Conservation (phyloP, 2,329 filamentous ascomycete species). For the Aspergillus bombycis region DNA sequence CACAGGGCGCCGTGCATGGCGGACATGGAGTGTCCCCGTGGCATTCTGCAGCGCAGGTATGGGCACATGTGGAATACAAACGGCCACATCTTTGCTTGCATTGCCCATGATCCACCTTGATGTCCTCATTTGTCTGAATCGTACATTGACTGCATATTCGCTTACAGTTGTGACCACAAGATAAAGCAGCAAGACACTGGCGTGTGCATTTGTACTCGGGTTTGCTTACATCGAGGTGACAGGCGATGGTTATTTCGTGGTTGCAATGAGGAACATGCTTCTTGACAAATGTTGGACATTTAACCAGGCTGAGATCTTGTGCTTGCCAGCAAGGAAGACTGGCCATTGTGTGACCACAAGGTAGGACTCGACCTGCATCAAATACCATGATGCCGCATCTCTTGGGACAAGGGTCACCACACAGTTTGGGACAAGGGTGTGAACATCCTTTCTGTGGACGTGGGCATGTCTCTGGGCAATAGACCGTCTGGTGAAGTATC, state of each 20-base stretch:
- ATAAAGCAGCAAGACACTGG: constrained; percentile 50
- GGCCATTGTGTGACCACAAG: constrained; percentile 35
- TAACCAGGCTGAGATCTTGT: constrained; percentile 52
- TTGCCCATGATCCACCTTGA: constrained; percentile 48
- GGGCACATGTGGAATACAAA: constrained; percentile 57
- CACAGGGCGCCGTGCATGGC: constrained; percentile 49
- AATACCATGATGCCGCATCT: constrained; percentile 29
- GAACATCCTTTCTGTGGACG: constrained; percentile 41
- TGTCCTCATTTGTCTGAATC: constrained; percentile 31
- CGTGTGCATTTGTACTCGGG: constrained; percentile 52
- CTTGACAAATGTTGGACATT: constrained; percentile 52
- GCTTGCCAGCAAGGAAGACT: constrained; percentile 40
- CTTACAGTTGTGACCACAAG: constrained; percentile 64
- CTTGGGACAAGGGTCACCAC: constrained; percentile 45
- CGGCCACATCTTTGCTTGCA: constrained; percentile 53
- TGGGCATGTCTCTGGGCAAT: constrained; percentile 47
- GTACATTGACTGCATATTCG: constrained; percentile 55
- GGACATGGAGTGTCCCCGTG: constrained; percentile 48
- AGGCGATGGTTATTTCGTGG: constrained; percentile 57
- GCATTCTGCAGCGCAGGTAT: constrained; percentile 57
- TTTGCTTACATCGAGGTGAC: constrained; percentile 50
- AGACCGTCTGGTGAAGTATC: constrained; percentile 44
- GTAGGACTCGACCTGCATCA: constrained; percentile 12
- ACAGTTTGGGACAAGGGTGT: constrained; percentile 46
- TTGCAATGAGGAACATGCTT: constrained; percentile 58